Conservation (phyloP, 805 yeast species). For the Starmerella floris region DNA sequence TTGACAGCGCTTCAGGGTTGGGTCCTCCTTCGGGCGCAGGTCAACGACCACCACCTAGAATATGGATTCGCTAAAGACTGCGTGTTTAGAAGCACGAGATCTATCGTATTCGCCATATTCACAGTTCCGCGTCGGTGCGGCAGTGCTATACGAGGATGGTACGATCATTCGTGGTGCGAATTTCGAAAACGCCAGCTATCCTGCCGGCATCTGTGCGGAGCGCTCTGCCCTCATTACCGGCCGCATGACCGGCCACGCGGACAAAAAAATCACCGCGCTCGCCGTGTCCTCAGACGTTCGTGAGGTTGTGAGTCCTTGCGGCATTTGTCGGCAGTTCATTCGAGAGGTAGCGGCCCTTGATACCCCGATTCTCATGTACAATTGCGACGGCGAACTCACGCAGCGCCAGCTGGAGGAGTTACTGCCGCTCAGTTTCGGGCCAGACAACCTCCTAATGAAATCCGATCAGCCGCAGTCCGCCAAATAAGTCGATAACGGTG, state of each 20-base stretch:
- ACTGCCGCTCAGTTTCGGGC: constrained; percentile 79
- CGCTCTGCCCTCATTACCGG: constrained; percentile 51
- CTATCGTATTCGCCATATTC: constrained; percentile 60
- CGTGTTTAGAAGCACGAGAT: constrained; percentile 33
- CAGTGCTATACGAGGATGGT: constrained; percentile 42
- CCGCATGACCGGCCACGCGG: constrained; percentile 29
- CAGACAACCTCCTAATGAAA: constrained; percentile 38
- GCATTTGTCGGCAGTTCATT: constrained; percentile 82
- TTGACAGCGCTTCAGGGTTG: too few species aligned
- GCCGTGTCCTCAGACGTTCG: constrained; percentile 53
- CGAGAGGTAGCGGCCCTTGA: constrained; percentile 55
- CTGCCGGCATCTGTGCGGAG: constrained; percentile 68
- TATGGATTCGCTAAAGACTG: constrained; percentile 11
- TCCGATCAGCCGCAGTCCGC: too few species aligned
- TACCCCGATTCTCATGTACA: constrained; percentile 58
- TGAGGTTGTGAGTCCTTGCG: constrained; percentile 70
- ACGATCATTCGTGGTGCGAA: constrained; percentile 60
- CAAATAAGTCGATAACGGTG: too few species aligned
- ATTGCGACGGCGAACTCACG: constrained; percentile 30
- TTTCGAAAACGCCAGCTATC: constrained; percentile 86
- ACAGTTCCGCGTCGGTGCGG: constrained; percentile 74
- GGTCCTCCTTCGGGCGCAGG: too few species aligned
- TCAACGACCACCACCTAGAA: too few species aligned
- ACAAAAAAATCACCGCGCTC: constrained; percentile 38
- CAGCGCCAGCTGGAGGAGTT: constrained; percentile 45